Base-by-base conservation (phyloP, 2,329 filamentous ascomycete species). In the Claviceps sp. region DNA sequence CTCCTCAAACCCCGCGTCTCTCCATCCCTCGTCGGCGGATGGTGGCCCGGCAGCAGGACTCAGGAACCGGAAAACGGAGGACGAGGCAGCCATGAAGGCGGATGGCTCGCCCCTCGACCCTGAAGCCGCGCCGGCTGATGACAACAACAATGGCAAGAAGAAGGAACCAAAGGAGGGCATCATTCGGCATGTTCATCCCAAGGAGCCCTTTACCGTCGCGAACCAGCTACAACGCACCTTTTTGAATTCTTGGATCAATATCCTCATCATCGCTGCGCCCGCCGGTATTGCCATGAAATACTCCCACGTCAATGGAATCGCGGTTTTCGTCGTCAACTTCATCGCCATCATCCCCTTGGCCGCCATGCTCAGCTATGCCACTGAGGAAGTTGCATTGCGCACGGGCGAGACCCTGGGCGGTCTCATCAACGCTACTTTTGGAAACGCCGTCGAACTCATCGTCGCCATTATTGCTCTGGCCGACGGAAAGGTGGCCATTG, bases 311-410 rank as follows among this genome's bases (percentile, higher is more conserved):
- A 73, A 77, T 61, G 72, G 75, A 3, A 74, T 85, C 53, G 77
- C 75, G 36, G 73, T 93, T 47, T 96, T 96, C 62, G 79, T 90
- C 52, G 78, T 96, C 68, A 96, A 96, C 71, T 96, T 96, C 62
- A 78, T 96, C 57, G 91, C 90, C 55, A 95, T 96, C 59, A 84
- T 96, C 54, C 90, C 90, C 0, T 75, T 96, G 42, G 91, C 91
- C 2, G 87, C 85, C 14, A 83, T 95, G 73, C 74, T 97, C 24
- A 85, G 86, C 60, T 95, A 86, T 61, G 87, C 88, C 0, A 96
- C 91, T 0, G 91, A 97, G 66, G 89, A 95, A 66, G 84, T 96
- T 57, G 87, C 90, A 3, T 69, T 90, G 51, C 77, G 83, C 53
- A 85, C 83, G 0, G 89, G 90, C 48, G 89, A 96, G 66, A 90